phyloP scores from a whole-genome alignment of 306 rosid species.

The Boehmeria nivea region DNA sequence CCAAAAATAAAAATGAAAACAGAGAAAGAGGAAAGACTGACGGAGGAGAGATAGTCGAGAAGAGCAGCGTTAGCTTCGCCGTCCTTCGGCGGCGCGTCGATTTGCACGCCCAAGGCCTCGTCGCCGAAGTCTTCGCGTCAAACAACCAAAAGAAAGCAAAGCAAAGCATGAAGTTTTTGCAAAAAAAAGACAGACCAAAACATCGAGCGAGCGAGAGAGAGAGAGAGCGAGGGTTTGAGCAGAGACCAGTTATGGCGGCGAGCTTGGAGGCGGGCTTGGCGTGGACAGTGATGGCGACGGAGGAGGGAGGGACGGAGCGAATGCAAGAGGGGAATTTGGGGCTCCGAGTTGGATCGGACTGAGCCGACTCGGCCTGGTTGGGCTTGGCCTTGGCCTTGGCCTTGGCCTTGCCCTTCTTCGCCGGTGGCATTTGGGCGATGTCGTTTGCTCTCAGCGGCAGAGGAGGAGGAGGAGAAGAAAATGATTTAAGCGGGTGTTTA shows the following conservation, averaged over 20 bases:
- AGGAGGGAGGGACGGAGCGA: slow-evolving; percentile 68
- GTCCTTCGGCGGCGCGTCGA: slow-evolving; percentile 87
- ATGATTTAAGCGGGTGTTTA: too few species aligned
- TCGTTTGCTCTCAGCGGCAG: too few species aligned
- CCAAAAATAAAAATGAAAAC: neutral
- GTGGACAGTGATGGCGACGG: slow-evolving; percentile 84
- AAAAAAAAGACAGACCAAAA: too few species aligned
- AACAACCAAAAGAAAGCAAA: neutral
- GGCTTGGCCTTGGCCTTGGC: slow-evolving; percentile 18
- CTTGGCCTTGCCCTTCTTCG: slow-evolving; percentile 68
- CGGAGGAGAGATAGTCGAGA: slow-evolving; percentile 66
- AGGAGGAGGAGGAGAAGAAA: too few species aligned
- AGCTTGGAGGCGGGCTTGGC: slow-evolving; percentile 92
- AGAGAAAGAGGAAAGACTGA: slow-evolving; percentile 20
- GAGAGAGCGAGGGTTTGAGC: neutral
- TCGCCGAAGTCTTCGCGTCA: slow-evolving; percentile 52
- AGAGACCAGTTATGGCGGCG: slow-evolving; percentile 70
- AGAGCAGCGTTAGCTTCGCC: slow-evolving; percentile 97
- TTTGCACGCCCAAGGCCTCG: slow-evolving; percentile 83
- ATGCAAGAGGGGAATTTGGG: slow-evolving; percentile 52
- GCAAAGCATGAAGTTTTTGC: neutral
- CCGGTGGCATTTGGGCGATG: slow-evolving; percentile 28
- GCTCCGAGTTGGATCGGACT: slow-evolving; percentile 18
- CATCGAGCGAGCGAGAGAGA: neutral
- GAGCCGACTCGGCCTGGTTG: too few species aligned